Conservation (phyloP, 2,329 filamentous ascomycete species). For the Colletotrichum truncatum region DNA sequence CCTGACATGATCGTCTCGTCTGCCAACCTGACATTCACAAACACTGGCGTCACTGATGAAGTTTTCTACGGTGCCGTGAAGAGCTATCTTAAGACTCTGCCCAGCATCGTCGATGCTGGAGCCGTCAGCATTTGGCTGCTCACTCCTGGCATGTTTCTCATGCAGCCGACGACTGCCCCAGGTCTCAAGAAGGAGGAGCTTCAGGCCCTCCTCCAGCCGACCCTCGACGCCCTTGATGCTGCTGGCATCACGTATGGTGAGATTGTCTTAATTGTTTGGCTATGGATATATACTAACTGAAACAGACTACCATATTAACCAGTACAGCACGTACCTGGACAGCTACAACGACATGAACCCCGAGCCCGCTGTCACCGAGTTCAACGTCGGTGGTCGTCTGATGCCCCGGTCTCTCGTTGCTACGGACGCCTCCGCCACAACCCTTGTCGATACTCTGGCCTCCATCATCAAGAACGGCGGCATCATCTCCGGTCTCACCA, state of each 20-base stretch:
- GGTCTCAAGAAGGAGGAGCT: slow-evolving; percentile 50
- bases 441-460: not conserved
- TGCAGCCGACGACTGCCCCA: slow-evolving; percentile 49
- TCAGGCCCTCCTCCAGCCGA: slow-evolving; percentile 49
- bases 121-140: slow-evolving; percentile 27
- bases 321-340: slow-evolving; percentile 38
- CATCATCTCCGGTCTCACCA: slow-evolving; percentile 18
- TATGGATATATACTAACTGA: not conserved
- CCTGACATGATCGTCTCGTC: slow-evolving; percentile 49
- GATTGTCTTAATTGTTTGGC: not conserved
- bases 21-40: slow-evolving; percentile 51
- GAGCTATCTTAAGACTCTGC: slow-evolving; percentile 11
- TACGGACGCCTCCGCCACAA: not conserved
- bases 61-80: slow-evolving; percentile 33
- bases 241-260: slow-evolving; percentile 37
- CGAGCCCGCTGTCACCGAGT: slow-evolving; percentile 27
- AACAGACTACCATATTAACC: slow-evolving; percentile 32
- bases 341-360: slow-evolving; percentile 31
- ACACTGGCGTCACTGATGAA: slow-evolving; percentile 32
- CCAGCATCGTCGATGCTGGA: slow-evolving; percentile 21
- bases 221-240: slow-evolving; percentile 39
- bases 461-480: slow-evolving; percentile 5
- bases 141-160: not conserved
- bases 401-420: slow-evolving; percentile 20
- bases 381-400: slow-evolving; percentile 22